Base-by-base conservation (phyloP, 2,329 filamentous ascomycete genomes). In the Calonectria leucothoes region DNA sequence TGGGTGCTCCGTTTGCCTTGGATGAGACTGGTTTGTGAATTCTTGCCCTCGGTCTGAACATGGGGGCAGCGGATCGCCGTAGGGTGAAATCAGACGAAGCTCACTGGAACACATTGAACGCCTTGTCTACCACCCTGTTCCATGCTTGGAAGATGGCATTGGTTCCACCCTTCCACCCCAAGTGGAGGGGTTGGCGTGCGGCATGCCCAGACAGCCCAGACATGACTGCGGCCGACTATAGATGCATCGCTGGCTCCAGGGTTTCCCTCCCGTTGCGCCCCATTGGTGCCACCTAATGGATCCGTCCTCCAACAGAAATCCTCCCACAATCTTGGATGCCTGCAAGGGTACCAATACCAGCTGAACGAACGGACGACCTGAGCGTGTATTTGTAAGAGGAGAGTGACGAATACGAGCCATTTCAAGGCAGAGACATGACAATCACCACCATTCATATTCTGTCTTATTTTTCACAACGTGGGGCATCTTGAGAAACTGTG, bases 141-240 rank as follows among this genome's bases (percentile, higher is more conserved):
- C 74, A 80, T 78, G 69, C 67, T 75, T 75, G 68, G 70, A 74
- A 70, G 67, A 80, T 64, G 71, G 66, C 74, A 75, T 67, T 68
- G 76, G 79, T 81, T 78, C 79, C 79, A 80, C 79, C 73, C 66
- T 81, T 78, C 79, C 79, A 80, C 79, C 72, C 66, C 33, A 75
- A 77, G 78, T 81, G 79, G 79, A 80, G 79, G 75, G 77, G 73
- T 74, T 77, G 68, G 74, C 71, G 73, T 80, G 75, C 73, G 63
- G 76, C 75, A 77, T 77, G 72, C 73, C 70, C 72, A 77, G 74
- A 76, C 70, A 75, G 72, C 73, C 71, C 71, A 77, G 74, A 78
- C 70, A 76, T 75, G 72, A 74, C 75, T 78, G 66, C 70, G 73
- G 69, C 77, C 70, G 52, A 78, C 71, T 80, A 75, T 72, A 76